Evolutionary conservation across 2,329 filamentous ascomycete species (phyloP).

Genomic region (Pseudogymnoascus sp.): DNA sequence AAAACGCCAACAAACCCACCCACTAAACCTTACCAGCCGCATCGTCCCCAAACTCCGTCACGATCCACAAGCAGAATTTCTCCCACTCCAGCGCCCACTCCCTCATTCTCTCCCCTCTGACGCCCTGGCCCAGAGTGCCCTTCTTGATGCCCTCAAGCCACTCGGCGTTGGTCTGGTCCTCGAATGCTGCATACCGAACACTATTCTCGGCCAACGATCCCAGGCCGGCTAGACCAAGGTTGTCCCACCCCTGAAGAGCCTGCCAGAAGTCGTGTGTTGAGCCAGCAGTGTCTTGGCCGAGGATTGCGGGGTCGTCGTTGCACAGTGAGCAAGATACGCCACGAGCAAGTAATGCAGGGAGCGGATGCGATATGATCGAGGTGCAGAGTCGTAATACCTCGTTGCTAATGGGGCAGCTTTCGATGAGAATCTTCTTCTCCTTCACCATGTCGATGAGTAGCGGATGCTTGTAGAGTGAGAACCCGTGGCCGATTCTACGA

Average conservation of each 20-base stretch:
- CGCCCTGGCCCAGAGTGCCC: constrained; percentile 62
- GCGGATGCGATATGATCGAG: constrained; percentile 68
- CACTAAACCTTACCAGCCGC: neutral
- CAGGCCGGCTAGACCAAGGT: constrained; percentile 78
- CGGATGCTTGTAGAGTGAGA: constrained; percentile 85
- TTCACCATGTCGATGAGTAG: constrained; percentile 83
- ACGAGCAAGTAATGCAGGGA: constrained; percentile 76
- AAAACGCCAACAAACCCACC: constrained; percentile 1
- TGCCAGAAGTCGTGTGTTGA: constrained; percentile 95
- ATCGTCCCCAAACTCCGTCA: constrained; percentile 61
- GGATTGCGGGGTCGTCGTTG: constrained; percentile 85
- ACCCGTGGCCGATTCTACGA: constrained; percentile 81
- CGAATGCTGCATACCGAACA: constrained; percentile 81
- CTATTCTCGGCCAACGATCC: constrained; percentile 88
- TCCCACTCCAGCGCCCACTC: constrained; percentile 82
- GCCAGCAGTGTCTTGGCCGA: constrained; percentile 74
- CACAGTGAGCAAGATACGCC: constrained; percentile 78
- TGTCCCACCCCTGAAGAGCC: constrained; percentile 83
- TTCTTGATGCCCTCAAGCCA: constrained; percentile 69
- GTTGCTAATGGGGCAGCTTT: constrained; percentile 87
- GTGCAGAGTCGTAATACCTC: constrained; percentile 75
- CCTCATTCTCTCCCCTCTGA: constrained; percentile 65
- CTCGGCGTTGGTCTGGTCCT: constrained; percentile 63
- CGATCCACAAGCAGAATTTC: constrained; percentile 83
- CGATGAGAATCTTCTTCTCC: constrained; percentile 78